Evolutionary conservation across 2,329 filamentous ascomycete genomes (phyloP).

Genomic region (Venturia nashicola): DNA sequence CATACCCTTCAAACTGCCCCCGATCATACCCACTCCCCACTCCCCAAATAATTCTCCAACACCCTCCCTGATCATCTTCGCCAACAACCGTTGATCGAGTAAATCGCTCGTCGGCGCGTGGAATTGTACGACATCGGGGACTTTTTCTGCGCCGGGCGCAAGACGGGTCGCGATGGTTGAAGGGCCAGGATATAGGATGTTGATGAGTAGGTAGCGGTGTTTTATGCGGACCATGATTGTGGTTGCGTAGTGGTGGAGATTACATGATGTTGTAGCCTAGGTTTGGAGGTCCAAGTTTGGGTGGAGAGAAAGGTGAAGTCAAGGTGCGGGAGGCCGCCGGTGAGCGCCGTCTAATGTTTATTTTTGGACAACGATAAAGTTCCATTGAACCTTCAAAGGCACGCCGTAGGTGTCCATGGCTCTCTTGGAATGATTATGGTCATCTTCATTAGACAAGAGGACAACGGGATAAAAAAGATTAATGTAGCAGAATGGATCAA

Average conservation of each 20-base stretch:
- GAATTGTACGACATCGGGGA: slow-evolving; percentile 55
- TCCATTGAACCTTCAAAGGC: too few relatives aligned
- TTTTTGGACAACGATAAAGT: neutral
- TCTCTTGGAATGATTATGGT: too few relatives aligned
- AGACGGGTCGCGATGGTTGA: slow-evolving; percentile 37
- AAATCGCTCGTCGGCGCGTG: slow-evolving; percentile 66
- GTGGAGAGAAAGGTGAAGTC: slow-evolving; percentile 8
- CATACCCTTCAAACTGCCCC: slow-evolving; percentile 56
- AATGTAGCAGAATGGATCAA: too few relatives aligned
- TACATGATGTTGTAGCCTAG: neutral
- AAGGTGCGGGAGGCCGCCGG: slow-evolving; percentile 6
- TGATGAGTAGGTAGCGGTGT: slow-evolving; percentile 87
- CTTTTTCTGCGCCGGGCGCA: slow-evolving; percentile 22
- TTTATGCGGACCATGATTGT: slow-evolving; percentile 81
- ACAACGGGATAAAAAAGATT: too few relatives aligned
- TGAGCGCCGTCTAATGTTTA: neutral
- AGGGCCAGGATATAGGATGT: slow-evolving; percentile 65
- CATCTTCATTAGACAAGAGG: too few relatives aligned
- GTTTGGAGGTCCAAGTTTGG: neutral
- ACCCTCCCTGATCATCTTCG: slow-evolving; percentile 46
- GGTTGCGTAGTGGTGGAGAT: neutral
- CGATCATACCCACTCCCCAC: slow-evolving; percentile 67
- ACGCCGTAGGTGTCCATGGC: too few relatives aligned
- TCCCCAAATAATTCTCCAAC: slow-evolving; percentile 48
- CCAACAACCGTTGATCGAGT: slow-evolving; percentile 53